Base-by-base conservation (phyloP, 139 green algal species). In the Haematococcus lacustris region DNA sequence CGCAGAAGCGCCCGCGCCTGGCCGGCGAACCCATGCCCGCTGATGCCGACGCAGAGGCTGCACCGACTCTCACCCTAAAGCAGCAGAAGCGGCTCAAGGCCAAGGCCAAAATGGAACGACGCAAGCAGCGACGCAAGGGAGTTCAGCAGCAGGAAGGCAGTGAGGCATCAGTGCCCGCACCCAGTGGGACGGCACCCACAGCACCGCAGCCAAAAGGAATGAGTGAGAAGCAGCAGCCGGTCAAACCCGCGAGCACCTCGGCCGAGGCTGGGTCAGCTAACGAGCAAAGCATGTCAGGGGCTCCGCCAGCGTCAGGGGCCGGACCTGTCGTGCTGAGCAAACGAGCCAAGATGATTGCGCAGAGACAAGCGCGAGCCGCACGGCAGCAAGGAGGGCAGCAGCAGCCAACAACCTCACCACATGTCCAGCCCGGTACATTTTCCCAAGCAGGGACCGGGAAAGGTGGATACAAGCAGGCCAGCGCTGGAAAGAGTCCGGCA, bases 31-130 rank as follows among this genome's bases (percentile, higher is more conserved):
- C 57, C 5, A 65, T 30, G 57, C 21, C 25, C 17, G 26, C 9
- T 37, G 57, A 5, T 3, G 37, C 37, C 51, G 63, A 70, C 37
- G 57, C 30, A 30, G 21, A 63, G 64, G 71, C 41, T 34, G 33
- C 2, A 13, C 5, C 63, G 25, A 41, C 40, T 3, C 71, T 70
- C 25, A 57, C 32, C 30, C 25, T 72, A 51, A 5, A 9, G 41
- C 35, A 38, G 51, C 28, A 35, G 50, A 51, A 51, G 68, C 28
- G 34, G 50, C 26, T 60, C 33, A 66, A 67, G 26, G 34, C 64
- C 43, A 71, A 71, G 9, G 60, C 60, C 40, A 77, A 71, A 32
- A 71, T 71, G 66, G n/a, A 71, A 30, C 39, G 66, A 4, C 66
- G 66, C 25, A 71, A 71, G 47, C 47, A 28, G 47, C 47, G 47